phyloP scores from a whole-genome alignment of 305 asterid genomes.

The Salvia sclarea region DNA sequence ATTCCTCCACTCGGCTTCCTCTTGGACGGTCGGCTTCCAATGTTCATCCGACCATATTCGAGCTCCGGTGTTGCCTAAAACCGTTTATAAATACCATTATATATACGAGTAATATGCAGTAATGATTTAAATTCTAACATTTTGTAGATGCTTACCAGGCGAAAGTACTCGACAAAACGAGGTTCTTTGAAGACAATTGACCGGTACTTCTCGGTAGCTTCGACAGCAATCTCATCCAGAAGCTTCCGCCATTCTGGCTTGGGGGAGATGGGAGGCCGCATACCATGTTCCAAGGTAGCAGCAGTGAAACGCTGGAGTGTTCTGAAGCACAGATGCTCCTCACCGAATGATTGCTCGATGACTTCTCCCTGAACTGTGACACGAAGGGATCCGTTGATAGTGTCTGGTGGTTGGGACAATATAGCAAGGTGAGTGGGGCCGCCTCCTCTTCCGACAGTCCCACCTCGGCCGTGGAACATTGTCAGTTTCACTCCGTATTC shows the following conservation, averaged over 20 bases:
- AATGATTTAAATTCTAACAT: neutral
- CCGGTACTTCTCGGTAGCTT: slow-evolving; percentile 72
- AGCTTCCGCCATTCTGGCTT: slow-evolving; percentile 82
- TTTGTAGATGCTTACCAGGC: slow-evolving; percentile 57
- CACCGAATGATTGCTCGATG: slow-evolving; percentile 83
- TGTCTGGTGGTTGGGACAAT: slow-evolving; percentile 83
- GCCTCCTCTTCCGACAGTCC: slow-evolving; percentile 88
- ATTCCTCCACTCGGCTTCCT: slow-evolving; percentile 87
- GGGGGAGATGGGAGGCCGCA: slow-evolving; percentile 74
- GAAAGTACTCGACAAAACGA: slow-evolving; percentile 78
- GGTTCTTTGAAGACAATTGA: slow-evolving; percentile 78
- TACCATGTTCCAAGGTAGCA: slow-evolving; percentile 82
- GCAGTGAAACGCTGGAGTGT: slow-evolving; percentile 83
- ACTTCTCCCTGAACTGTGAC: slow-evolving; percentile 88
- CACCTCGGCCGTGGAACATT: slow-evolving; percentile 88
- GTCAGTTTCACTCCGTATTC: slow-evolving; percentile 65
- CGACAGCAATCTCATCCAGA: slow-evolving; percentile 59
- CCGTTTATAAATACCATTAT: neutral
- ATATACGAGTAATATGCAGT: neutral
- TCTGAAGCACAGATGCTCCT: slow-evolving; percentile 80
- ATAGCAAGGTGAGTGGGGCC: slow-evolving; percentile 88
- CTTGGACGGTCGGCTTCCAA: slow-evolving; percentile 83
- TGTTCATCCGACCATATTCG: slow-evolving; percentile 86
- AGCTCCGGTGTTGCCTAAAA: slow-evolving; percentile 80
- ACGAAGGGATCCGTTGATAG: slow-evolving; percentile 71